Base-by-base conservation (phyloP, 768 basidiomycete genomes). In the Tricholoma saponaceum region DNA sequence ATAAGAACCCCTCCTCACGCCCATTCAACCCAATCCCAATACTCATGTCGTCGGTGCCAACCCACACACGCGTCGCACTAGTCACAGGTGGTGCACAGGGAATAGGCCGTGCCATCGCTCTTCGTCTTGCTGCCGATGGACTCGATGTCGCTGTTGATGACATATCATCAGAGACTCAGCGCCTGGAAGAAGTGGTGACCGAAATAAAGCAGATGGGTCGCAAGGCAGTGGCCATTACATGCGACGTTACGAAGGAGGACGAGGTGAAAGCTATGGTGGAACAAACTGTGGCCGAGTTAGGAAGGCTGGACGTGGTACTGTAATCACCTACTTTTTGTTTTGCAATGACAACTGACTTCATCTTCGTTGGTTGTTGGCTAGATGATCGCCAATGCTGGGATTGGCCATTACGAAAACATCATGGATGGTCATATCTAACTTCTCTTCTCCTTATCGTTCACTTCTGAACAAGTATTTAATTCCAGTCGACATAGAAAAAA, bases 361-460 rank as follows among this genome's bases (percentile, higher is more conserved):
- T 12, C 14, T 26, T 7, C 16, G 14, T 25, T 1, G 0, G 0
- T 4, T 26, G 4, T 7, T 46, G 25, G 4, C 7, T 57, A 76
- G 74, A 75, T 79, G 75, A 71, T 80, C 2, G 78, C 79, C 4
- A 80, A 80, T 64, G 79, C 78, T 5, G 78, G 78, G 0, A 69
- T 76, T 47, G 26, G 51, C 22, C 16, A 51, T 4, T 10, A 58
- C 2, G 58, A 58, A 32, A 47, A 60, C 5, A 51, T 71, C 46
- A 16, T 64, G 10, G 67, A 70, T 14, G 58, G 68, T 35, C 13
- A 35, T 10, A n/a, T 35, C 13, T 35, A 67, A 58, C 43, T 62
- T 44, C 8, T 10, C 22, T 37, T 13, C 22, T 5, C 16, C 16
- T 16, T 14, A 5, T 35, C n/a, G 18, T 23, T 1, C 18, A 23